These are phyloP conservation scores for Tuber aestivum DNA, from an alignment of 495 filamentous ascomycete genomes.

Conservation along the genomic window DNA sequence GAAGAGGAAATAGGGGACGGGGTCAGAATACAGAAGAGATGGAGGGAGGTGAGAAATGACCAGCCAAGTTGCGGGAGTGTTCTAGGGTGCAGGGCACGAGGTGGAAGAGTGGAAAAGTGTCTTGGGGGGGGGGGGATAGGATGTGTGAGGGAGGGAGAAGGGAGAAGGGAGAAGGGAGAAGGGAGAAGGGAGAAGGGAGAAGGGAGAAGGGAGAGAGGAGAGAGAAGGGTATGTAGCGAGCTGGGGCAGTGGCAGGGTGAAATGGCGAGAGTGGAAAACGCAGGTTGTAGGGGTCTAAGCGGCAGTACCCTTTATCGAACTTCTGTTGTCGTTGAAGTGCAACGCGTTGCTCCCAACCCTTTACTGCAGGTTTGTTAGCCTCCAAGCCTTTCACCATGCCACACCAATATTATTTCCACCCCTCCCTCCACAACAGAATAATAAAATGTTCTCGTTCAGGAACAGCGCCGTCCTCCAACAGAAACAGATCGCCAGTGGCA, in stretches of 20 bases:
- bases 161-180: neutral
- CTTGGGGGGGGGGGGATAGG: neutral
- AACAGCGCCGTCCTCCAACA: neutral
- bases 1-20: conserved; percentile 3
- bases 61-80: neutral
- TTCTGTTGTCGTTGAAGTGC: neutral
- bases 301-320: neutral
- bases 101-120: neutral
- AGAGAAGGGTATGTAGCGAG: conserved; percentile 8
- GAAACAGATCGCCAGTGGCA: neutral
- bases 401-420: neutral
- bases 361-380: neutral
- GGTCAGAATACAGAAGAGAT: neutral
- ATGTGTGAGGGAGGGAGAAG: neutral
- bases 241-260: neutral
- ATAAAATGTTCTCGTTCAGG: neutral
- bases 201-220: neutral
- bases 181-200: no score
- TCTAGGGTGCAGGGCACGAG: conserved; percentile 5
- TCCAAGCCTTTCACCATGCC: neutral
- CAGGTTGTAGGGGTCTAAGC: neutral
- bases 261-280: neutral
- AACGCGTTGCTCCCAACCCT: neutral
- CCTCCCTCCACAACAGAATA: neutral
- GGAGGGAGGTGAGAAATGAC: neutral